These are phyloP conservation scores for Lupinus albus DNA, from an alignment of 306 rosid genomes.

Conservation along the genomic window DNA sequence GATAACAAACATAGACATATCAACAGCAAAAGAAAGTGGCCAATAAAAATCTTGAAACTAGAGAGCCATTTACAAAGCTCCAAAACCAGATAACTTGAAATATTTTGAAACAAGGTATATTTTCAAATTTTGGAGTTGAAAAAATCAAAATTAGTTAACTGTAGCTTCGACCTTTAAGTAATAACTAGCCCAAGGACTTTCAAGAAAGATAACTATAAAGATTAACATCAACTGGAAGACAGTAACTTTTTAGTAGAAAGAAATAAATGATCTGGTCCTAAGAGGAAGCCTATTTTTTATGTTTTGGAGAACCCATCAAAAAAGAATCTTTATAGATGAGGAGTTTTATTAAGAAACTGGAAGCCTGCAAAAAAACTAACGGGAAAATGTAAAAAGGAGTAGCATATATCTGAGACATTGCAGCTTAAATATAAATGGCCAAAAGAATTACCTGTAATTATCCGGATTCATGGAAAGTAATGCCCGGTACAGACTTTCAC, in stretches of 20 bases:
- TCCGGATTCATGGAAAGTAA: constrained; percentile 94
- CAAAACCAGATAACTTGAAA: not conserved
- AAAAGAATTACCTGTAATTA: constrained; percentile 73
- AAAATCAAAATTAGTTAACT: not conserved
- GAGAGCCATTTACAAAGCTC: not conserved
- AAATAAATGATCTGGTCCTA: not conserved
- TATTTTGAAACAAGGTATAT: constrained; percentile 16
- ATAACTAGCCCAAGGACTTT: not conserved
- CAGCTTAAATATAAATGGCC: constrained; percentile 2
- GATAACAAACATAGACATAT: not conserved
- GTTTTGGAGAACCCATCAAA: not conserved
- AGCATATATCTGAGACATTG: constrained; percentile 21
- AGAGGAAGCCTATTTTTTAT: not conserved
- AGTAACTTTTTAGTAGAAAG: not conserved
- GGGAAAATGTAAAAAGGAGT: not conserved
- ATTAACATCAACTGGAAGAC: not conserved
- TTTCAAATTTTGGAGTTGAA: not conserved
- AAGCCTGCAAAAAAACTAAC: not conserved
- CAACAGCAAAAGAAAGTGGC: not conserved
- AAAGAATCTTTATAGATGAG: not conserved
- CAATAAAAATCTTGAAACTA: not conserved
- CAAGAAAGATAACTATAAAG: not conserved
- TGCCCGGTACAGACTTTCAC: constrained; percentile 60
- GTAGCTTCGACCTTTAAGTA: not conserved
- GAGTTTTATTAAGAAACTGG: not conserved